Evolutionary conservation across 2,329 filamentous ascomycete species (phyloP), one percentile per base, ranked within the genome.

Genomic region (Talaromyces sp.): DNA sequence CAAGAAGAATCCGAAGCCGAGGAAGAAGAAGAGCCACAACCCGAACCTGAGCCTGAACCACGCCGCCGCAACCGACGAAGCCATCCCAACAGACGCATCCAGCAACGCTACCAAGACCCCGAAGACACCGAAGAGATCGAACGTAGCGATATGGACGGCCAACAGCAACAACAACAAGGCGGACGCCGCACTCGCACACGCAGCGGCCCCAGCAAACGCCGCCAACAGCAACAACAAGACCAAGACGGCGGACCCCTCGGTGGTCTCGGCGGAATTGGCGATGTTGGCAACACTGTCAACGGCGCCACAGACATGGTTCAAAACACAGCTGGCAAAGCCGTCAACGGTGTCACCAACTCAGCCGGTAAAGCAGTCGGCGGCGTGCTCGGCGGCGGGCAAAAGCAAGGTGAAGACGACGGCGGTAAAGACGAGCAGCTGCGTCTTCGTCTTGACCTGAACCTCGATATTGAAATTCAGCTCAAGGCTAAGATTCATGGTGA

Each of bases 401-500:
- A 61, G 55, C 38, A 43, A 19, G 17, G 17, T 1, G 55, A 75
- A 56, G 69, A 78, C 1, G 56, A 59, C 12, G 50, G 67, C 68
- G 79, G 81, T 54, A 80, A 84, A 55, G 77, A 83, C 62, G 87
- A 91, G 68, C 88, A 89, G 43, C 74, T 91, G 70, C 87, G 87
- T 72, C 75, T 92, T 70, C 83, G 87, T 41, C 77, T 94, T 24
- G 90, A 92, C 70, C 78, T 91, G 59, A 92, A 92, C 74, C 79
- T 94, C 60, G 90, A 94, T 66, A 83, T 94, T 55, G 90, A 94
- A 74, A 90, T 94, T 63, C 88, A 91, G 68, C 82, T 94, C 63
- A 94, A 94, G 81, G 90, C 90, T 21, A 88, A 88, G 74, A 92
- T 94, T 65, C 87, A 92, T 68, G 91, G 91, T 70, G 91, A 95